These are phyloP conservation scores for Aspergillus spinulosporus DNA, from an alignment of 2,329 filamentous ascomycete genomes.

Conservation along the genomic window DNA sequence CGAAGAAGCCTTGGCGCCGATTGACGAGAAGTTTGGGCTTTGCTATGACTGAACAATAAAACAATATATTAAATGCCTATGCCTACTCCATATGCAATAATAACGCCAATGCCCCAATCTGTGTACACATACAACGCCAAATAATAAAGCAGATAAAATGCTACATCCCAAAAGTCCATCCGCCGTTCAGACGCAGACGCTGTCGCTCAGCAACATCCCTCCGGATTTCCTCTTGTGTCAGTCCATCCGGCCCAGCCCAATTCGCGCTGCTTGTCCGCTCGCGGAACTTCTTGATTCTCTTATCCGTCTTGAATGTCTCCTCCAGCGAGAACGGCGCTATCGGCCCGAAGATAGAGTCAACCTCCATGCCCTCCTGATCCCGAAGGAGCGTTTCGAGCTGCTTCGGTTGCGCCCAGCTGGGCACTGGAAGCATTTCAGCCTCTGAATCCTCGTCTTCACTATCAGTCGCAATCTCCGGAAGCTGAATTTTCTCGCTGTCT, in stretches of 20 bases:
- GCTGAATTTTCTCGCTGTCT: constrained; percentile 84
- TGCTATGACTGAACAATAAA: background rate
- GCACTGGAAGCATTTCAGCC: constrained; percentile 61
- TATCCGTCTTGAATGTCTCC: constrained; percentile 89
- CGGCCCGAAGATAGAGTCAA: constrained; percentile 90
- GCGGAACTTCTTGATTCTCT: constrained; percentile 85
- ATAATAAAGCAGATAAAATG: background rate
- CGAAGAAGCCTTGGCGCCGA: background rate
- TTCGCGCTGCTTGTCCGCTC: constrained; percentile 91
- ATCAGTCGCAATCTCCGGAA: constrained; percentile 94
- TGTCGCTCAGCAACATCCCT: constrained; percentile 78
- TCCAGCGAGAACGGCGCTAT: constrained; percentile 90
- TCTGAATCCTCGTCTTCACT: constrained; percentile 81
- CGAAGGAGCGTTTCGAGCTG: constrained; percentile 73
- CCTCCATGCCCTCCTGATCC: constrained; percentile 69
- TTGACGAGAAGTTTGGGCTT: background rate
- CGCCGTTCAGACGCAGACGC: constrained; percentile 76
- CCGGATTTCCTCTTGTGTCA: constrained; percentile 85
- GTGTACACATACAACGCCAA: constrained; percentile 5
- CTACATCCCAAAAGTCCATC: constrained; percentile 70
- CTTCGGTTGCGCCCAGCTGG: constrained; percentile 86
- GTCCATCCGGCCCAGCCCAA: constrained; percentile 77
- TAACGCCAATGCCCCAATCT: constrained; percentile 8
- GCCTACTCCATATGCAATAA: background rate
- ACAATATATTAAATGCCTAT: background rate